Conservation (phyloP, 129 eudicot genomes). For the Chrysanthemum seticuspe region DNA sequence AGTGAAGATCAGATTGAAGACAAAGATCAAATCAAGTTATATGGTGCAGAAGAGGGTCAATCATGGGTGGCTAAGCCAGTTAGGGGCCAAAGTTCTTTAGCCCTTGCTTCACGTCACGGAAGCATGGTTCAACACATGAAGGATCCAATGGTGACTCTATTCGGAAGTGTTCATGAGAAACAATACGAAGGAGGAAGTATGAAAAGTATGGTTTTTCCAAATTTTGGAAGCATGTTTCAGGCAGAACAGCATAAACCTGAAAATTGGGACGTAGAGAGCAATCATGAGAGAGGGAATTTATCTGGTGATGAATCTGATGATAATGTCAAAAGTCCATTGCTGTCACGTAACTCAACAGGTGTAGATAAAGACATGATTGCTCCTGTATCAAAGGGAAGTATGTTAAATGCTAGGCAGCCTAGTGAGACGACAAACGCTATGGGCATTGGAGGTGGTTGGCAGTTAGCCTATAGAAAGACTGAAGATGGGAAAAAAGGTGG, state of each 20-base stretch:
- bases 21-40: constrained; percentile 63
- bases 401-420: constrained; percentile 35
- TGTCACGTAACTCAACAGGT: constrained; percentile 55
- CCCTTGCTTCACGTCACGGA: constrained; percentile 59
- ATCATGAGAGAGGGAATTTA: constrained; percentile 39
- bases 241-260: constrained; percentile 48
- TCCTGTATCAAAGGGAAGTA: constrained; percentile 30
- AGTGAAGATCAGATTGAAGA: constrained; percentile 45
- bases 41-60: constrained; percentile 75
- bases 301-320: constrained; percentile 54
- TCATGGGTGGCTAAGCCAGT: constrained; percentile 91
- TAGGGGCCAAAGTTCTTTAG: constrained; percentile 72
- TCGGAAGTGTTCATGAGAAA: constrained; percentile 88
- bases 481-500: constrained; percentile 60
- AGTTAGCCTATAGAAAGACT: constrained; percentile 60
- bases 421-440: constrained; percentile 51
- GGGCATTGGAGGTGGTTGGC: constrained; percentile 99
- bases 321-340: constrained; percentile 52
- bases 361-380: constrained; percentile 44
- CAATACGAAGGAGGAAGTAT: constrained; percentile 56
- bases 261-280: constrained; percentile 65
- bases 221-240: constrained; percentile 67
- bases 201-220: constrained; percentile 59
- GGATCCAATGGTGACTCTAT: constrained; percentile 77
- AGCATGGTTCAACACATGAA: constrained; percentile 54